Evolutionary conservation across 2,329 filamentous ascomycete genomes (phyloP), one percentile per base, ranked within the genome.

Genomic region (Fusarium sp.): DNA sequence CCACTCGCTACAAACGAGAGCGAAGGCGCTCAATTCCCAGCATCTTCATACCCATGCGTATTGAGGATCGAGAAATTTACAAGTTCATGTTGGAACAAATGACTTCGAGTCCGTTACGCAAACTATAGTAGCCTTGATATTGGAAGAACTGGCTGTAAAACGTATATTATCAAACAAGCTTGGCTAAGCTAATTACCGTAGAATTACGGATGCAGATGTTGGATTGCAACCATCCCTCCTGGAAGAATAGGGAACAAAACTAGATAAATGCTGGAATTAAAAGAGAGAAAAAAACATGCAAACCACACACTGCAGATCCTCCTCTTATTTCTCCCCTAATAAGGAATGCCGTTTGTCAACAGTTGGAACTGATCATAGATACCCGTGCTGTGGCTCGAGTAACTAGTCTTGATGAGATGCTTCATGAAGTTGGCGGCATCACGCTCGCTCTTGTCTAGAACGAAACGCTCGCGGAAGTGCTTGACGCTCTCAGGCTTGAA

Each of bases 301-400:
- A 14, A 27, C 18, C 29, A 40, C 41, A 30, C 40, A 44, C 37
- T 42, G 37, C 29, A 24, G 32, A 52, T 24, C 53, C 51, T 54
- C 54, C 51, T 70, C 49, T 45, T 46, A 22, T 57, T 22, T 16
- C 32, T 45, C 22, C 47, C 49, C 75, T 86, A 97, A 78, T 97
- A 98, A 34, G 96, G 96, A 79, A 99, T 99, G 9, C 95, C 96
- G 78, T 99, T 98, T 32, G 96, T 98, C 81, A 98, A 83, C 76
- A 98, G 84, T 84, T 99, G 96, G 86, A 98, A 99, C 80, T 97
- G 93, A 82, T 99, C 97, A 80, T 99, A 99, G 49, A 95, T 92
- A 71, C 93, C 94, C 2, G 96, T 99, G 60, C 92, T 94, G 78
- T 96, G 93, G 82, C 93, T 98, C 62, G 91, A 88, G 77, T 96